These are phyloP conservation scores for Pyrus hybrid DNA, from an alignment of 331 rosid species.

Conservation along the genomic window DNA sequence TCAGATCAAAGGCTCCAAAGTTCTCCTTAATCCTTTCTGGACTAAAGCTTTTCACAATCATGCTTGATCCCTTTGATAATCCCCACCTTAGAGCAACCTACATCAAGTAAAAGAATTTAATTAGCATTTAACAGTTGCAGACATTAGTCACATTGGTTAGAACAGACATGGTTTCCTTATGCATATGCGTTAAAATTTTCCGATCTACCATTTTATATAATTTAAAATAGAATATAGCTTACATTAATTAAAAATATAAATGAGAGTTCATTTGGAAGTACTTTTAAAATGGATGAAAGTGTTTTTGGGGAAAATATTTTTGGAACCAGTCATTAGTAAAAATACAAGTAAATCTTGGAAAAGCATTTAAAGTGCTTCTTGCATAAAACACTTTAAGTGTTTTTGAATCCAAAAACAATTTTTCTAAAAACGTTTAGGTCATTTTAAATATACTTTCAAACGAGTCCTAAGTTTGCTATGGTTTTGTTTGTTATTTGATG, in stretches of 20 bases:
- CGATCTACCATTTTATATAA: accelerated
- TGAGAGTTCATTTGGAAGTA: accelerated
- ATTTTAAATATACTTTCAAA: too few relatives aligned
- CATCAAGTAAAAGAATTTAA: neutral
- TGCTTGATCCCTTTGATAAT: slow-evolving; percentile 66
- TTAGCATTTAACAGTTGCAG: neutral
- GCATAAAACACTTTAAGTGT: too few relatives aligned
- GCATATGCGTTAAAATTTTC: too few relatives aligned
- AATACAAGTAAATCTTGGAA: too few relatives aligned
- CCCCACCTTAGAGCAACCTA: slow-evolving; percentile 87
- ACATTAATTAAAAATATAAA: too few relatives aligned
- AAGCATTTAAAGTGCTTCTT: too few relatives aligned
- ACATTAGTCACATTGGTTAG: too few relatives aligned
- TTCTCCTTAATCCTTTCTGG: slow-evolving; percentile 63
- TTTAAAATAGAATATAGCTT: too few relatives aligned
- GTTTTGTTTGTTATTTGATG: neutral
- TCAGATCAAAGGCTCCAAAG: slow-evolving; percentile 40
- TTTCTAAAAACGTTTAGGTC: accelerated
- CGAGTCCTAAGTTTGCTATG: accelerated
- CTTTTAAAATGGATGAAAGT: too few relatives aligned
- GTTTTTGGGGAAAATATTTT: too few relatives aligned
- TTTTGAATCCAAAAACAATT: too few relatives aligned
- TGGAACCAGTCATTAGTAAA: too few relatives aligned
- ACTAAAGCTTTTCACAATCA: slow-evolving; percentile 80
- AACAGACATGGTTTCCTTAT: accelerated